Conservation (phyloP, 192 early-diverging fungal species). For the Borealophlyctis nickersoniae region DNA sequence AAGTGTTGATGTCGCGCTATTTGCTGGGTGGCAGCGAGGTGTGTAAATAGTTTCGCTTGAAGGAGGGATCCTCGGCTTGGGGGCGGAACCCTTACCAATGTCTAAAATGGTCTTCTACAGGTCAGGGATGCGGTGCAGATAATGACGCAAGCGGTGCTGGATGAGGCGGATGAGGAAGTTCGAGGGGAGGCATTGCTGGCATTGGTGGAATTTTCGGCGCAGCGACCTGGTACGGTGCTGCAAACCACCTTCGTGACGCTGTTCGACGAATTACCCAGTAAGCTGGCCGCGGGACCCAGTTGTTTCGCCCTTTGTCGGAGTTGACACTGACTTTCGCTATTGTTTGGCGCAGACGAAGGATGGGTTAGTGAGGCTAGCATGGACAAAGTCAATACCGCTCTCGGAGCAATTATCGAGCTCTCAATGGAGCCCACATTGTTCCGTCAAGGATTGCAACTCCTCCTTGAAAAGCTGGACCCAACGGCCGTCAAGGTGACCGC, state of each 20-base stretch:
- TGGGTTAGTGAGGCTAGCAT: neutral
- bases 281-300: no score
- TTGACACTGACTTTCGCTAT: neutral
- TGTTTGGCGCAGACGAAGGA: neutral
- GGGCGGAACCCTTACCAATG: no score
- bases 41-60: no score
- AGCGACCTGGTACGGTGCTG: conserved; percentile 44
- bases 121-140: no score
- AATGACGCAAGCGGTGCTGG: conserved; percentile 8
- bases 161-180: conserved; percentile 18
- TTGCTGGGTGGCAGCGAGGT: conserved; percentile 15
- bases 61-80: no score
- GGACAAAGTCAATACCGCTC: neutral
- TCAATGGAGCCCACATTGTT: conserved; percentile 47
- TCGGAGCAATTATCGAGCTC: conserved; percentile 16
- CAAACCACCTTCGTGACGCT: conserved; percentile 52
- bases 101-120: no score
- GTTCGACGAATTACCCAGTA: conserved; percentile 52
- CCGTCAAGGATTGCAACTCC: conserved; percentile 33
- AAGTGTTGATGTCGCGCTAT: conserved; percentile 19
- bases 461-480: conserved; percentile 51
- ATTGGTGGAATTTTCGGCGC: conserved; percentile 38
- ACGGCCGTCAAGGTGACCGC: neutral
- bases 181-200: conserved; percentile 50
- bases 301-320: no score